Conservation (phyloP, 108 stramenopile genomes). For the Fistulifera pelliculosa region DNA sequence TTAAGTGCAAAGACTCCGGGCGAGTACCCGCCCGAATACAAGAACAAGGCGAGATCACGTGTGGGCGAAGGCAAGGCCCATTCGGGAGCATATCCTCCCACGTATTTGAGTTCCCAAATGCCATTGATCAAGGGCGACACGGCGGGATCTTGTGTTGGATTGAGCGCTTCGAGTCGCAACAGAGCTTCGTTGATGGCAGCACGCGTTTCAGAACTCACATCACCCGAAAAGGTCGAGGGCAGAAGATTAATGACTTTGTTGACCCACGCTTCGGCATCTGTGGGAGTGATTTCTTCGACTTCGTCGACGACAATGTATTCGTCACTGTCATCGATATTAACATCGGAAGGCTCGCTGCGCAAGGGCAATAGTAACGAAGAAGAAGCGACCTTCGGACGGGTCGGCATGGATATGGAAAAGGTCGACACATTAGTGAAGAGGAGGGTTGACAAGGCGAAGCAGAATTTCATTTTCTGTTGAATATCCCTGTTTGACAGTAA, state of each 20-base stretch:
- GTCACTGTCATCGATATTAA: conserved; percentile 3
- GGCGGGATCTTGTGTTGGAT: conserved; percentile 58
- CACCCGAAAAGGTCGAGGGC: conserved; percentile 19
- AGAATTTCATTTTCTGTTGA: too few species aligned
- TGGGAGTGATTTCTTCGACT: conserved; percentile 14
- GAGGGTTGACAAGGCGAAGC: too few species aligned
- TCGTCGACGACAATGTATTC: background rate
- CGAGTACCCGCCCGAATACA: conserved; percentile 65
- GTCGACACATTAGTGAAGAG: too few species aligned
- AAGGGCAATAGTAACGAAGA: too few species aligned
- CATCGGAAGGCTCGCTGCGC: conserved; percentile 11
- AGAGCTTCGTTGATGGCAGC: conserved; percentile 53
- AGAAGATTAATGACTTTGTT: conserved; percentile 58
- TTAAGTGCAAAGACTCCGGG: conserved; percentile 66
- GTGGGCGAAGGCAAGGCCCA: conserved; percentile 58
- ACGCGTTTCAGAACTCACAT: conserved; percentile 20
- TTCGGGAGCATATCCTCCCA: conserved; percentile 51
- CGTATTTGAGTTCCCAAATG: conserved; percentile 70
- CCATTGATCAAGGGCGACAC: conserved; percentile 63
- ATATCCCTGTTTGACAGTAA: too few species aligned
- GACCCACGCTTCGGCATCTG: conserved; percentile 41
- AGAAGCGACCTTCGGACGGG: too few species aligned
- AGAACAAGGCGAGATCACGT: conserved; percentile 60
- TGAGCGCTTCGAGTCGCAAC: conserved; percentile 55
- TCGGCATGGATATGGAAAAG: too few species aligned